Percentiles rank a stretch among this genome's conserved stretches.
phyloP scores from a whole-genome alignment of 2,329 filamentous ascomycete species.

The Graphiopsis chlorocephala region DNA sequence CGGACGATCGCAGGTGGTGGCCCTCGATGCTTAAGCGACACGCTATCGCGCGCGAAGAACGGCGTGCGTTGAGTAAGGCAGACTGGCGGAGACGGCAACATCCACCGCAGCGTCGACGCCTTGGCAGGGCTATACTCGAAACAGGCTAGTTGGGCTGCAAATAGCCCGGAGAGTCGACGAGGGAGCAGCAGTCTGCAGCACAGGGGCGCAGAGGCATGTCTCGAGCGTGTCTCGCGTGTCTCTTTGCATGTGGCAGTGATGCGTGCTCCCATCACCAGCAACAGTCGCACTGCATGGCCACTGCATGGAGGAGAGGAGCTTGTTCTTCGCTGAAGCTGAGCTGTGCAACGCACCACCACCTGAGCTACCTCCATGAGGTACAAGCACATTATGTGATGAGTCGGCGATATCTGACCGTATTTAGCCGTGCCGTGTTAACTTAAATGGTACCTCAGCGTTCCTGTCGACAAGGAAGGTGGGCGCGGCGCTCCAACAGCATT shows the following conservation, averaged over 20 bases:
- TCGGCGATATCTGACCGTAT: neutral
- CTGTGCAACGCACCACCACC: neutral
- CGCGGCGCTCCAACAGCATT: neutral
- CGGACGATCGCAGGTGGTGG: neutral
- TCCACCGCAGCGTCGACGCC: neutral
- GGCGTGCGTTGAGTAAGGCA: neutral
- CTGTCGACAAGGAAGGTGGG: neutral
- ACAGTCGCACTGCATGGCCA: neutral
- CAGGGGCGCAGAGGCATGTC: neutral
- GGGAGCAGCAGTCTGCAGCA: neutral
- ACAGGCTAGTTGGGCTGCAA: neutral
- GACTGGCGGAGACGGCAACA: neutral
- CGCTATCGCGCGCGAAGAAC: neutral
- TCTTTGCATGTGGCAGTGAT: neutral
- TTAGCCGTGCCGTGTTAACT: neutral
- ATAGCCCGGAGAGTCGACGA: neutral
- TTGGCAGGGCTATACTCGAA: neutral
- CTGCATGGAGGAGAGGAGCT: neutral
- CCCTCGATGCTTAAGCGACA: conserved; percentile 1
- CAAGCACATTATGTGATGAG: neutral
- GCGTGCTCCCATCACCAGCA: neutral
- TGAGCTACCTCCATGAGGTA: neutral
- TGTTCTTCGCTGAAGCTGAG: neutral
- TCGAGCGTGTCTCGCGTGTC: neutral
- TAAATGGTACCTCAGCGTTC: neutral